phyloP scores from a whole-genome alignment of 2,329 filamentous ascomycete genomes.

The Lizonia empirigonia region DNA sequence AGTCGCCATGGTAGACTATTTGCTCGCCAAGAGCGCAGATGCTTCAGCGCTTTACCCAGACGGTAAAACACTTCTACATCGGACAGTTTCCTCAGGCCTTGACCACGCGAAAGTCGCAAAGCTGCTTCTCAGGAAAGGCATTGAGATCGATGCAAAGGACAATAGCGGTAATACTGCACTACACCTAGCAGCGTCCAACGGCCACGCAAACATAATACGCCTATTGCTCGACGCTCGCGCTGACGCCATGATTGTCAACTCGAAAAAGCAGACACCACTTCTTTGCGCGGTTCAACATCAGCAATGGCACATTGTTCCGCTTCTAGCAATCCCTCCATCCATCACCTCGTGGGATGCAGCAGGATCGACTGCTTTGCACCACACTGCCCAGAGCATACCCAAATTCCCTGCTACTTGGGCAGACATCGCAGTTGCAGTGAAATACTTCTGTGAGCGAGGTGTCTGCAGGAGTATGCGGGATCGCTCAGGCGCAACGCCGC shows the following conservation, averaged over 20 bases:
- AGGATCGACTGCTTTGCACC: constrained; percentile 42
- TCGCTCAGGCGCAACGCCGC: constrained; percentile 40
- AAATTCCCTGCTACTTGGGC: constrained; percentile 30
- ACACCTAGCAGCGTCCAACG: constrained; percentile 39
- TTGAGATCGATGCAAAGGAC: constrained; percentile 32
- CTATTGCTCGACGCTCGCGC: constrained; percentile 31
- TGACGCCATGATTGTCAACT: constrained; percentile 30
- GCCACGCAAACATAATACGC: constrained; percentile 28
- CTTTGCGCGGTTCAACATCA: constrained; percentile 36
- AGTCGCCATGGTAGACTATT: constrained; percentile 25
- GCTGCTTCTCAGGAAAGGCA: constrained; percentile 30
- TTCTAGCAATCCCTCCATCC: constrained; percentile 37
- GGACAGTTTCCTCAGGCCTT: constrained; percentile 24
- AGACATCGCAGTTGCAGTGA: constrained; percentile 31
- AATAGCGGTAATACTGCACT: constrained; percentile 34
- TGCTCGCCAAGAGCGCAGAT: constrained; percentile 36
- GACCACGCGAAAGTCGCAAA: constrained; percentile 28
- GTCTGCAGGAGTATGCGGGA: constrained; percentile 43
- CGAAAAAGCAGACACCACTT: constrained; percentile 37
- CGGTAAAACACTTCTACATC: constrained; percentile 41
- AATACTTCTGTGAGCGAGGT: constrained; percentile 38
- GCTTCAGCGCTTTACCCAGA: constrained; percentile 29
- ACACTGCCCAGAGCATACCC: constrained; percentile 34
- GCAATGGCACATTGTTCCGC: constrained; percentile 35
- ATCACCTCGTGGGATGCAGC: constrained; percentile 41